A percentile compares a stretch with the other conserved stretches of the same genome.
Conservation (phyloP, 257 asterid species). For the Solanum tacnaense region DNA sequence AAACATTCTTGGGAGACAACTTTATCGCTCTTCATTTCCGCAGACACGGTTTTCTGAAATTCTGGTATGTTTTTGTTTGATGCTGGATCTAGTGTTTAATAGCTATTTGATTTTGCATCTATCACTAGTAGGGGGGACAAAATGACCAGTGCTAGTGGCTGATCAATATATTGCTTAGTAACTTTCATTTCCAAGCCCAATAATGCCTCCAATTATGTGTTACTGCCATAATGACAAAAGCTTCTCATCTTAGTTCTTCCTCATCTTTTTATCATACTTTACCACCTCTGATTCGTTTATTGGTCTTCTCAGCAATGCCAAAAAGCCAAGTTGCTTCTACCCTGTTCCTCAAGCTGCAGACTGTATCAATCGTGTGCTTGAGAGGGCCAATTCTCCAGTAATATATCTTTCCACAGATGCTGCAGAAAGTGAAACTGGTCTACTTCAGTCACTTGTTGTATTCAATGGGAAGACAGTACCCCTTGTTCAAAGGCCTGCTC, state of each 20-base stretch:
- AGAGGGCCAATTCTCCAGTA: slow-evolving; percentile 67
- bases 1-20: slow-evolving; percentile 83
- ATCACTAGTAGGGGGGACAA: background rate
- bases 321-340: slow-evolving; percentile 83
- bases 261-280: background rate
- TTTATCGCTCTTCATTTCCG: slow-evolving; percentile 90
- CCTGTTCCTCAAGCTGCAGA: slow-evolving; percentile 88
- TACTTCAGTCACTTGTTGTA: slow-evolving; percentile 71
- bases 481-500: slow-evolving; percentile 78
- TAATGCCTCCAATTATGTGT: background rate
- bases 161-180: background rate
- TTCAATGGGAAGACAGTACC: slow-evolving; percentile 82
- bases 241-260: background rate
- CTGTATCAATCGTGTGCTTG: slow-evolving; percentile 79
- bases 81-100: background rate
- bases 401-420: slow-evolving; percentile 93
- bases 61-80: slow-evolving; percentile 48
- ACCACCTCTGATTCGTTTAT: background rate
- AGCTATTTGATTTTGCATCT: background rate
- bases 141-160: background rate
- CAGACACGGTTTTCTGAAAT: slow-evolving; percentile 94
- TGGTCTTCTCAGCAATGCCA: slow-evolving; percentile 60
- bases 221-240: background rate
- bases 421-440: slow-evolving; percentile 85
- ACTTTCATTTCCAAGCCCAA: background rate